Evolutionary conservation across 495 filamentous ascomycete genomes (phyloP), one percentile per base, ranked within the genome.

Genomic region (Paragyromitra xinjiangensis): DNA sequence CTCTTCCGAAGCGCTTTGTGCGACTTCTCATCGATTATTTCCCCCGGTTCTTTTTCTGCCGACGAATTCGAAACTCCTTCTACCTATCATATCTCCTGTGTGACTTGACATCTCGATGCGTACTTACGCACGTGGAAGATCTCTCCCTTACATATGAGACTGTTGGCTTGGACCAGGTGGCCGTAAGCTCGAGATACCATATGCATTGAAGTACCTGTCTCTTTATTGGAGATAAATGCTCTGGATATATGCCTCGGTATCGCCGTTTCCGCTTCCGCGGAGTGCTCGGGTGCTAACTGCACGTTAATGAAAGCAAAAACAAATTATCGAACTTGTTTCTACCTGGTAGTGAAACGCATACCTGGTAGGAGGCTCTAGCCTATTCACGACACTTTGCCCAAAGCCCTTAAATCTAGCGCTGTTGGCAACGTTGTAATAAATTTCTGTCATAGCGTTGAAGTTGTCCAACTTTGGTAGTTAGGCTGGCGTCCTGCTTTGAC

Each of bases 91-190:
- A 26, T 48, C 19, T 62, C n/a, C 24, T 45, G 64, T 74, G 64
- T 50, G 42, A 69, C 72, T 62, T 69, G 64, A 67, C 29, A 59
- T 74, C 64, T 66, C 64, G 29, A 50, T 37, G 42, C 69, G 26
- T 64, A 59, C 44, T 50, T 39, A 12, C 12, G 22, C 53, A 40
- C 29, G 53, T 16, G 34, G 42, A 58, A 45, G 72, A 70, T 70
- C 44, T 63, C 34, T 42, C 44, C 44, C 64, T 37, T 61, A 61
- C 55, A 61, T 34, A 34, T 34, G 29, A 34, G 29, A 34, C 62
- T 45, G 62, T 34, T 64, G 39, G 42, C 19, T 29, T 48, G 12
- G 5, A 62, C 42, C 19, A 29, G 37, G 1, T 34, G 29, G 16
- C 34, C 7, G 34, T 45, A 59, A 6, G n/a, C 40, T 58, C 44